Evolutionary conservation across 148 eudicot species (phyloP), one percentile per base, ranked within the genome.

Genomic region (Polygonum aviculare): DNA sequence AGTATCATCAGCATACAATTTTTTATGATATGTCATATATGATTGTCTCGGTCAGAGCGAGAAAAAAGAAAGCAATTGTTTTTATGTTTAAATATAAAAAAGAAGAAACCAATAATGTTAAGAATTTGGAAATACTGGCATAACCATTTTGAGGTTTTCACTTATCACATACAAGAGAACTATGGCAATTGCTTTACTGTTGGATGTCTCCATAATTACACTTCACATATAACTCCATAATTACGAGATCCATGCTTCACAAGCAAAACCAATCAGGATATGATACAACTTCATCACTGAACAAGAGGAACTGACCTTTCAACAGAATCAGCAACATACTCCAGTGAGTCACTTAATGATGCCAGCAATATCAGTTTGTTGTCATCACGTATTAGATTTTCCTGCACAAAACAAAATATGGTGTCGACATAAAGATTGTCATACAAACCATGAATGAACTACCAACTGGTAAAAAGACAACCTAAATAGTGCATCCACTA

Each of bases 301-400:
- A 69, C 40, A 72, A 55, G 74, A 76, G 18, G 62, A 44, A 83
- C 90, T 86, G 81, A 73, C 99, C 97, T 91, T 85, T 93, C 98
- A 80, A 96, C 91, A 55, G 99, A 93, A 79, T 93, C 98, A 49
- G 99, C 99, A 84, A 96, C 90, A 88, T 93, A 96, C 88, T 96
- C 98, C 87, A 96, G 82, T 15, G 99, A 96, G 87, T 96, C 99
- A 84, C 98, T 96, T 48, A 96, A 69, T 10, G 98, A 96, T 75
- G 99, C 99, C 83, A 96, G 81, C 44, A 96, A 84, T 76, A 91
- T 88, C 80, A 96, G 90, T 83, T 91, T 93, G 87, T 91, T 93
- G 83, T 93, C 98, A 77, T 96, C 99, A 73, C 91, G 98, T 74
- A 96, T 96, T 77, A 96, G 83, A 86, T 91, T 83, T 76, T 96